These are phyloP conservation scores for Cladosporium oxysporum DNA, from an alignment of 2,329 filamentous ascomycete genomes.

Conservation along the genomic window DNA sequence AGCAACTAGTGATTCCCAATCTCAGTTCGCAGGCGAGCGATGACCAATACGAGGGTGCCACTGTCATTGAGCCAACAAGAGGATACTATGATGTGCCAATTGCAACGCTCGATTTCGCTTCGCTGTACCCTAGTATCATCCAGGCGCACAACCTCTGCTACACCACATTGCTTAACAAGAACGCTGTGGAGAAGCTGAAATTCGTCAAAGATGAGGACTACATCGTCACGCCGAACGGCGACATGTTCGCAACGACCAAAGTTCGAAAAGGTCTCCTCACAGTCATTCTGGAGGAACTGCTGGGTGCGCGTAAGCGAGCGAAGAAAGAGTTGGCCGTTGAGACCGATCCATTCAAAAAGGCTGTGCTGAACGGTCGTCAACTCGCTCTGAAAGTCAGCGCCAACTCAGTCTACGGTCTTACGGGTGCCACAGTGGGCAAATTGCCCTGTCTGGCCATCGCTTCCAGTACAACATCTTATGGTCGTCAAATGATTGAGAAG, in stretches of 20 bases:
- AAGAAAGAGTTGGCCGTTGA: constrained; percentile 87
- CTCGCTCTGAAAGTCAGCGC: constrained; percentile 94
- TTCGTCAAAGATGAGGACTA: constrained; percentile 91
- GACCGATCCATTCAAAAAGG: constrained; percentile 96
- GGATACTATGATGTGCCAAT: constrained; percentile 95
- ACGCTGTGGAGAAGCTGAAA: constrained; percentile 70
- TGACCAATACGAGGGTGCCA: constrained; percentile 96
- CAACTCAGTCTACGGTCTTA: constrained; percentile 97
- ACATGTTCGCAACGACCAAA: constrained; percentile 86
- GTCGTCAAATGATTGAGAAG: constrained; percentile 97
- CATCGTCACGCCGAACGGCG: constrained; percentile 91
- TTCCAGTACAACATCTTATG: constrained; percentile 94
- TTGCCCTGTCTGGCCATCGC: constrained; percentile 93
- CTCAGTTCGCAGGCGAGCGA: constrained; percentile 67
- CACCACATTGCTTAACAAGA: constrained; percentile 84
- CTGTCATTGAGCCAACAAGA: constrained; percentile 91
- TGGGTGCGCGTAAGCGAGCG: constrained; percentile 89
- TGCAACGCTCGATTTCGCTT: constrained; percentile 97
- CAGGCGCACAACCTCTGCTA: constrained; percentile 99
- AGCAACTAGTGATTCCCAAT: constrained; percentile 93
- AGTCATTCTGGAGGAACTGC: constrained; percentile 91
- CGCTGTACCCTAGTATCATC: constrained; percentile 97
- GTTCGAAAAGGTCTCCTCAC: constrained; percentile 88
- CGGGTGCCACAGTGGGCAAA: constrained; percentile 93
- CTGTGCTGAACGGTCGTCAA: constrained; percentile 95